These are phyloP conservation scores for Rhizopogon roseolus DNA, from an alignment of 768 basidiomycete species.

Conservation along the genomic window DNA sequence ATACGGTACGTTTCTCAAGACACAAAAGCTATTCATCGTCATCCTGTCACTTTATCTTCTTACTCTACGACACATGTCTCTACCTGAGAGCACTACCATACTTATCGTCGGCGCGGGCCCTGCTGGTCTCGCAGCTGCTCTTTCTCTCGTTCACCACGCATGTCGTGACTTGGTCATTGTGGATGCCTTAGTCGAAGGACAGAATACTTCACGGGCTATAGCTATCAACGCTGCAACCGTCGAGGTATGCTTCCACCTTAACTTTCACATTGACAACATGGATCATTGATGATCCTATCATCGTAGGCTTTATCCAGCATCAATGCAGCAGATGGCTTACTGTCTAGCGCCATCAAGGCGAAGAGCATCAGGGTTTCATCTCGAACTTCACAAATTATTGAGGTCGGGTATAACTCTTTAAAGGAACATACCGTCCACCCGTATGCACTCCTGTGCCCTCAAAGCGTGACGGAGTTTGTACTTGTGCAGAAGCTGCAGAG, in stretches of 20 bases:
- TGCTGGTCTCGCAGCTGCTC: too few relatives aligned
- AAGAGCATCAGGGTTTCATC: conserved; percentile 24
- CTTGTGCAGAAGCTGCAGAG: conserved; percentile 30
- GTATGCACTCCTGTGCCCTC: conserved; percentile 37
- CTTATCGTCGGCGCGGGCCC: too few relatives aligned
- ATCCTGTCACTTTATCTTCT: neutral
- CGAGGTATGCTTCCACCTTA: conserved; percentile 27
- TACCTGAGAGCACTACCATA: conserved; percentile 24
- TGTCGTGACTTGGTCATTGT: too few relatives aligned
- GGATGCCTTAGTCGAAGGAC: conserved; percentile 24
- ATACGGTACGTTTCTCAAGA: too few relatives aligned
- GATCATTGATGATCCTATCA: conserved; percentile 12
- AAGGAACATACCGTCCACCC: conserved; percentile 38
- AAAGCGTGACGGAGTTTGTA: conserved; percentile 37
- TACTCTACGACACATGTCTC: neutral
- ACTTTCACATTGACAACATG: neutral
- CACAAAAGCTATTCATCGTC: neutral
- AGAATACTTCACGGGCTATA: conserved; percentile 35
- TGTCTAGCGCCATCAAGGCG: conserved; percentile 22
- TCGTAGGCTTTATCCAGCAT: conserved; percentile 37
- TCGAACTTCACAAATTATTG: conserved; percentile 22
- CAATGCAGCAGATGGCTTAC: conserved; percentile 32
- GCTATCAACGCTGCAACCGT: conserved; percentile 43
- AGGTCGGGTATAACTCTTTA: conserved; percentile 29
- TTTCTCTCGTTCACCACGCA: too few relatives aligned